Base-by-base conservation (phyloP, 306 rosid species). In the Notholithocarpus densiflorus region DNA sequence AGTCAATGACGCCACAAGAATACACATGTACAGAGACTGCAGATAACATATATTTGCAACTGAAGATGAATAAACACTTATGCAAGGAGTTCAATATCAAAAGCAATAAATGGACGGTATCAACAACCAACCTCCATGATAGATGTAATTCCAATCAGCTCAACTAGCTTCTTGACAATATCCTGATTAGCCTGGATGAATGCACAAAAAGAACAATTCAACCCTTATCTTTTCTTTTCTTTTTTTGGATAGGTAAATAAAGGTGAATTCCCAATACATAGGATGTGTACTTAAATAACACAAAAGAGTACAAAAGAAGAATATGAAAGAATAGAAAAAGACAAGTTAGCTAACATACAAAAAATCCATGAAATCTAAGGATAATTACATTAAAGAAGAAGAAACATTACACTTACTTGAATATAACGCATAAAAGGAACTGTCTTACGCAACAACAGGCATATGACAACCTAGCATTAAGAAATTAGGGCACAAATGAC, bases 91-190 rank as follows among this genome's bases (percentile, higher is more conserved):
- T 57, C 71, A 81, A 61, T 43, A 62, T 74, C 57, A 73, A 34
- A 79, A 79, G 75, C 79, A 75, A 68, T 45, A 75, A 61, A 70
- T 6, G 83, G 52, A 84, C 40, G 52, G 68, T 64, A 77, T 37
- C 69, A 79, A 76, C 57, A 86, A 87, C 91, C 72, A 85, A 95
- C 99, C 99, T 95, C 99, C 99, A 95, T 95, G 78, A 95, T 85
- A 80, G 99, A 95, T 77, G 99, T 95, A 82, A 93, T 91, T 88
- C 99, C 99, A 84, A 95, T 90, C 92, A 95, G 87, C 73, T 95
- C 99, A 77, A 93, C 98, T 64, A 95, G 97, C 86, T 89, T 95
- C 89, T 82, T 89, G 71, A 95, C 87, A 84, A 93, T 88, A 62
- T 84, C 97, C 70, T 82, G 96, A 86, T 93, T 97, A 51, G 90